Conservation (phyloP, 805 yeast genomes). For the Yarrowia sp. region DNA sequence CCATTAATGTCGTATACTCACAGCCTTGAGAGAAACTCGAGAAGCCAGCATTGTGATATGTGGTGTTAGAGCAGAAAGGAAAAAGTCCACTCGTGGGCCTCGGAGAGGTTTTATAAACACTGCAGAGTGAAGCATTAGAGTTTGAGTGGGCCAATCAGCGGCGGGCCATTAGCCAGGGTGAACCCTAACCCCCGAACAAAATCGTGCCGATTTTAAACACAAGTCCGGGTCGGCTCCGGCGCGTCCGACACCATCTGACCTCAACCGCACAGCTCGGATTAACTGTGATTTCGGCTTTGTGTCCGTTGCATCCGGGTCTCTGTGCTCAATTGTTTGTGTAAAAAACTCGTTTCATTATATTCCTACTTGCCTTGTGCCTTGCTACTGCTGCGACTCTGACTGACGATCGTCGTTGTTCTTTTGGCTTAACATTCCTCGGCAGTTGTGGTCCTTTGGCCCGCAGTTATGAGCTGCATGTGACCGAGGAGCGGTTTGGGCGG, state of each 20-base stretch:
- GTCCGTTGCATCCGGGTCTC: background rate
- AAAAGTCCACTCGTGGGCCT: constrained; percentile 14
- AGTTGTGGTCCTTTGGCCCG: constrained; percentile 16
- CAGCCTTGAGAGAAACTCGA: constrained; percentile 27
- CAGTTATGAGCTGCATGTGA: constrained; percentile 6
- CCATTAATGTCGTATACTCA: background rate
- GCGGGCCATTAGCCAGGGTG: background rate
- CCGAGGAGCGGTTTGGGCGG: no score
- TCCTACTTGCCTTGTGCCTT: no score
- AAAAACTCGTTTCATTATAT: no score
- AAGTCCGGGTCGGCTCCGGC: constrained; percentile 26
- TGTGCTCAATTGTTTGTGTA: background rate
- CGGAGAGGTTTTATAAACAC: constrained; percentile 23
- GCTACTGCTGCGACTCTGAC: background rate
- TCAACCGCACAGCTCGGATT: background rate
- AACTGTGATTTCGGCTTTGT: background rate
- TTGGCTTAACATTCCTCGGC: constrained; percentile 22
- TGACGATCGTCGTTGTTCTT: background rate
- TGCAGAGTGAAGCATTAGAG: background rate
- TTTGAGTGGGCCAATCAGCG: constrained; percentile 11
- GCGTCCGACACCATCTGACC: no score
- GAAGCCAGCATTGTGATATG: constrained; percentile 24
- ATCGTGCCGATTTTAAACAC: constrained; percentile 1
- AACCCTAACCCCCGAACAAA: constrained; percentile 7
- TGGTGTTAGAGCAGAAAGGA: constrained; percentile 25